A percentile compares a stretch with the other conserved stretches of the same genome.
These are phyloP conservation scores for Ganoderma meredithae DNA, from an alignment of 1,284 basidiomycete species.

Conservation along the genomic window DNA sequence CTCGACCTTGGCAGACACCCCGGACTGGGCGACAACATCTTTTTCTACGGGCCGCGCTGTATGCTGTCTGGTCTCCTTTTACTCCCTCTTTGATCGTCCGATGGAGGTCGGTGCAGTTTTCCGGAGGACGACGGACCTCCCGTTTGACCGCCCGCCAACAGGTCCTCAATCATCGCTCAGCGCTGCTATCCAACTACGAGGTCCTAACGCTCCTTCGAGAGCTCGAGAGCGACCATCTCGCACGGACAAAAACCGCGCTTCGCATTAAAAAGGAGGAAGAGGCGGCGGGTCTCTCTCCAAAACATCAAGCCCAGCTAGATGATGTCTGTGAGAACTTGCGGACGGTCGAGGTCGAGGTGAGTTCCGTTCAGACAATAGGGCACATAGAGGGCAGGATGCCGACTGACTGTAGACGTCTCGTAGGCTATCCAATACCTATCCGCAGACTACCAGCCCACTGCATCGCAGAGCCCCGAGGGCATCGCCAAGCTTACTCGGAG, in stretches of 20 bases:
- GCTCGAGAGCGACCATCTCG: conserved; percentile 77
- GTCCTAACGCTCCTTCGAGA: conserved; percentile 83
- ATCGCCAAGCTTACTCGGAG: conserved; percentile 73
- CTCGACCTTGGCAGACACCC: conserved; percentile 21
- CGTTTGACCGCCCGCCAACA: conserved; percentile 41
- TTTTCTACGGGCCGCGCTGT: conserved; percentile 25
- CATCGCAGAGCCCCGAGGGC: conserved; percentile 68
- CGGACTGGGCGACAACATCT: conserved; percentile 9
- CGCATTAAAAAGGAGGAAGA: conserved; percentile 80
- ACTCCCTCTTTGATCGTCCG: neutral
- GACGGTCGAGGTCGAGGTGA: conserved; percentile 89
- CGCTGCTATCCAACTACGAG: conserved; percentile 87
- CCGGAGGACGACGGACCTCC: neutral
- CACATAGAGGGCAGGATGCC: conserved; percentile 19
- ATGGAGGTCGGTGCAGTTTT: conserved; percentile 44
- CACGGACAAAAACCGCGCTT: conserved; percentile 65
- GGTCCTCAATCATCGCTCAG: conserved; percentile 82
- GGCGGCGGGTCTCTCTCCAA: conserved; percentile 43
- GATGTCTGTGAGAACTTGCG: conserved; percentile 82
- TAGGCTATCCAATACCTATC: conserved; percentile 87
- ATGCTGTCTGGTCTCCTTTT: conserved; percentile 12
- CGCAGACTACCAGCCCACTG: conserved; percentile 74
- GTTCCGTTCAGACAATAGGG: conserved; percentile 32
- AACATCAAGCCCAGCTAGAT: conserved; percentile 43
- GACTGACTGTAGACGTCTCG: conserved; percentile 17